Conservation (phyloP, 768 basidiomycete genomes). For the Termitomyces eurrhizus region DNA sequence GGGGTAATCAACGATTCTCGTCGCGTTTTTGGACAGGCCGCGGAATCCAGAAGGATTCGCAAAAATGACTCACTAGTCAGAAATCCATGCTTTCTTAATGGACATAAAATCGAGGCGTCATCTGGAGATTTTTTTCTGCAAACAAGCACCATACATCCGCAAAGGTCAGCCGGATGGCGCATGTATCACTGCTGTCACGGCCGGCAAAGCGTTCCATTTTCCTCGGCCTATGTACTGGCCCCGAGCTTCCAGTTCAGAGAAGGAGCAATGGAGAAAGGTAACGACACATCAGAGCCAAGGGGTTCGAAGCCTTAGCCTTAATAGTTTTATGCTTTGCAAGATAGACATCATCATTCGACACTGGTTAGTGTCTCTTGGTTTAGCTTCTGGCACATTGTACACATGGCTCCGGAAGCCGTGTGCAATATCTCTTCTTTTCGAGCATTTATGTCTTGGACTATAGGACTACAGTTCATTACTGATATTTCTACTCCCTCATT, state of each 20-base stretch:
- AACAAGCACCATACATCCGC: background rate
- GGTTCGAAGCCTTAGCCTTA: too few species aligned
- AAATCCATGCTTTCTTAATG: background rate
- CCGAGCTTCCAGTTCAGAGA: background rate
- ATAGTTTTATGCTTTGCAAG: too few species aligned
- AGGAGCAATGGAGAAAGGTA: too few species aligned
- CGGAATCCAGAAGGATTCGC: background rate
- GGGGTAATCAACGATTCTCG: too few species aligned
- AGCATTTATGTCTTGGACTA: background rate
- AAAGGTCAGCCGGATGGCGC: background rate
- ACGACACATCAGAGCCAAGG: too few species aligned
- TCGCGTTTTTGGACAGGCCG: too few species aligned
- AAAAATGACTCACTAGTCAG: background rate
- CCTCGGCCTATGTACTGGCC: background rate
- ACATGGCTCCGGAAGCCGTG: too few species aligned
- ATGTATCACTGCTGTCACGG: background rate
- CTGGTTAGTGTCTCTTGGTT: background rate
- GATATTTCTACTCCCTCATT: background rate
- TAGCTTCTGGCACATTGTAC: background rate
- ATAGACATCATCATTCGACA: background rate
- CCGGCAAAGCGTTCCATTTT: background rate
- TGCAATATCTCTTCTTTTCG: background rate
- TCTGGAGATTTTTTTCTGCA: background rate
- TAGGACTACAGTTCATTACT: too few species aligned
- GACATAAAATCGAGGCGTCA: too few species aligned